phyloP scores from a whole-genome alignment of 2,329 filamentous ascomycete species.

The Dichotomopilus funicola region DNA sequence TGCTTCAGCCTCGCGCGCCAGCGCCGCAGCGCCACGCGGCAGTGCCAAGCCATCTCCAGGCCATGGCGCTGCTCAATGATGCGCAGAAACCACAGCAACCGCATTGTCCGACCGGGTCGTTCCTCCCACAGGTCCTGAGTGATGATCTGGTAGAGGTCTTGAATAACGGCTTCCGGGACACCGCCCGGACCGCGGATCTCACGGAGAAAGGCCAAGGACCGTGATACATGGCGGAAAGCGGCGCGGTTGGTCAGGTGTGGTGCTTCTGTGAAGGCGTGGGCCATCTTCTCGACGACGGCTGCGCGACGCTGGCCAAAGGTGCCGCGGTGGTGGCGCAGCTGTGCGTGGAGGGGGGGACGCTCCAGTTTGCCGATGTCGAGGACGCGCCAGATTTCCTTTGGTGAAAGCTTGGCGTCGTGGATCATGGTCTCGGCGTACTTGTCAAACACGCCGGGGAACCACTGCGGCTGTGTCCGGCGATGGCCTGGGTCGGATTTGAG shows the following conservation, averaged over 20 bases:
- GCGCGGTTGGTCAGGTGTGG: constrained; percentile 20
- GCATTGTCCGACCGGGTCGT: constrained; percentile 29
- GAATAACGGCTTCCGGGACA: constrained; percentile 24
- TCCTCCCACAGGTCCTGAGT: constrained; percentile 32
- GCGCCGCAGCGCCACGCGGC: constrained; percentile 20
- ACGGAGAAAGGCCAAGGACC: constrained; percentile 28
- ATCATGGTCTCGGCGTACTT: constrained; percentile 17
- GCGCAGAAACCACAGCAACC: constrained; percentile 32
- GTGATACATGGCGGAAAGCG: constrained; percentile 28
- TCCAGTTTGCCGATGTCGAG: constrained; percentile 17
- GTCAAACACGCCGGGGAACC: constrained; percentile 15
- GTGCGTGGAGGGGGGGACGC: constrained; percentile 21
- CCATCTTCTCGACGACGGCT: constrained; percentile 20
- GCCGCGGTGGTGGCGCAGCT: constrained; percentile 4
- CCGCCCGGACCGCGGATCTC: constrained; percentile 12
- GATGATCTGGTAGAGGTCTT: constrained; percentile 29
- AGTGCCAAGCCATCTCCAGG: constrained; percentile 16
- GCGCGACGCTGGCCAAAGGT: constrained; percentile 10
- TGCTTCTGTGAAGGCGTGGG: constrained; percentile 17
- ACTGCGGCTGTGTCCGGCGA: constrained; percentile 2
- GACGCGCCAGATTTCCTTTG: constrained; percentile 19
- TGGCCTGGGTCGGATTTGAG: background rate
- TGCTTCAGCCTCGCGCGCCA: constrained; percentile 22
- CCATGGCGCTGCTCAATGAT: constrained; percentile 28
- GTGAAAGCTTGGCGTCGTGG: constrained; percentile 10